Conservation (phyloP, 1,139 yeast genomes). For the Magnusiomyces paraingens region DNA sequence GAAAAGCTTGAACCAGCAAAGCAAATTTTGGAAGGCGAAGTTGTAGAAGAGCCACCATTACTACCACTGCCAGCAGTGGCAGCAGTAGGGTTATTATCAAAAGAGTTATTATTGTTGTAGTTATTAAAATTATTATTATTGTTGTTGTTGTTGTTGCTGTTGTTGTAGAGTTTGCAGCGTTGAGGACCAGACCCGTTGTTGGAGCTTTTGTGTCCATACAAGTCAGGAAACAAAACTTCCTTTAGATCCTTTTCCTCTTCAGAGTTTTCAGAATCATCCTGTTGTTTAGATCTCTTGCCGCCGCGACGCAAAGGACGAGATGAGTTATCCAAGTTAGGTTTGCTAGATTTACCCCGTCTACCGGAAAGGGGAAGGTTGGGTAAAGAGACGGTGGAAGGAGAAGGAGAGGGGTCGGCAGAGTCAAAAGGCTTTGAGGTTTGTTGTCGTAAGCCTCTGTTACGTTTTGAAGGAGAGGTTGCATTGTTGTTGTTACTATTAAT, state of each 20-base stretch:
- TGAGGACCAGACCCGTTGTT: too few relatives aligned
- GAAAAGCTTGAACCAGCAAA: conserved; percentile 40
- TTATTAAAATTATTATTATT: background rate
- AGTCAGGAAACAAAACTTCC: conserved; percentile 25
- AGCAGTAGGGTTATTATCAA: background rate
- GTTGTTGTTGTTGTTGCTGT: background rate
- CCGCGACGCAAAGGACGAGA: too few relatives aligned
- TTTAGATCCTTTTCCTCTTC: conserved; percentile 19
- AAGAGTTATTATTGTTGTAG: background rate
- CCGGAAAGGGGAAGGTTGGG: too few relatives aligned
- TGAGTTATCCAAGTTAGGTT: too few relatives aligned
- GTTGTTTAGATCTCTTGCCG: background rate
- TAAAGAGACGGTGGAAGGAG: too few relatives aligned
- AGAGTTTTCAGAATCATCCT: background rate
- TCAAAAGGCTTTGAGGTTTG: too few relatives aligned
- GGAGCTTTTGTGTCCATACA: conserved; percentile 15
- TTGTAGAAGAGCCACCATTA: conserved; percentile 4
- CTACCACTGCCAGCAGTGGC: background rate
- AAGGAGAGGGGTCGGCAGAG: too few relatives aligned
- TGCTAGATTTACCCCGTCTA: too few relatives aligned
- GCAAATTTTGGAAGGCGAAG: conserved; percentile 19
- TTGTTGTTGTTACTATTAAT: background rate
- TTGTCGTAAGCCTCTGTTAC: background rate
- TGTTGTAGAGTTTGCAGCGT: background rate
- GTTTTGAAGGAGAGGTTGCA: background rate